phyloP scores from a whole-genome alignment of 805 yeast genomes.

The Limtongia smithiae region DNA sequence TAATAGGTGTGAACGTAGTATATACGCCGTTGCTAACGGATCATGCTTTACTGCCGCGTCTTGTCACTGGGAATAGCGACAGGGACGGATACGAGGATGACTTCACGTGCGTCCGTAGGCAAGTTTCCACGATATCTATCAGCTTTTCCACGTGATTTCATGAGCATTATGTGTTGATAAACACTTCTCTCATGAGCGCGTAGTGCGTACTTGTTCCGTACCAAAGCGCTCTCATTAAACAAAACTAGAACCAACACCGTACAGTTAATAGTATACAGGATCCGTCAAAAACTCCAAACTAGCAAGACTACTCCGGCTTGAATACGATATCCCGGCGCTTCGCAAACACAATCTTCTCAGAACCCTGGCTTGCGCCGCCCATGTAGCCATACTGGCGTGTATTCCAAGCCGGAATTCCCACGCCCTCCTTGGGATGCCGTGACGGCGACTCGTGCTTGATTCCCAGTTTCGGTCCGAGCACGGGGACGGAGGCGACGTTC shows the following conservation, averaged over 20 bases:
- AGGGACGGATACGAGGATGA: too few species aligned
- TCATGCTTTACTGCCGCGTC: too few species aligned
- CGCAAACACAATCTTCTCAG: constrained; percentile 55
- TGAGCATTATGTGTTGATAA: background rate
- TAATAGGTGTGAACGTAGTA: too few species aligned
- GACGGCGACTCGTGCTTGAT: constrained; percentile 48
- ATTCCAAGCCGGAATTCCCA: constrained; percentile 49
- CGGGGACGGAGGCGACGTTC: constrained; percentile 49
- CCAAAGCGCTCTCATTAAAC: too few species aligned
- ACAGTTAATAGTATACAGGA: background rate
- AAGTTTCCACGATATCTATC: too few species aligned
- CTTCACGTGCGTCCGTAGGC: too few species aligned
- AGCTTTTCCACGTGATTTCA: too few species aligned
- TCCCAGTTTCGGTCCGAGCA: constrained; percentile 57
- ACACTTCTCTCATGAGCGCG: background rate
- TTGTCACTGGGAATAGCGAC: too few species aligned
- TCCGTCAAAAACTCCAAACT: background rate
- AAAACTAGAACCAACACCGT: too few species aligned
- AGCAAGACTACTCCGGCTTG: constrained; percentile 4
- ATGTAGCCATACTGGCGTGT: constrained; percentile 58
- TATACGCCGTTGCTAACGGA: too few species aligned
- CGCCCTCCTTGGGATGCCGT: constrained; percentile 53
- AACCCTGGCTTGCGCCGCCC: constrained; percentile 47
- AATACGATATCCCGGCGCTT: constrained; percentile 46
- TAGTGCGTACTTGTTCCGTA: too few species aligned